Conservation (phyloP, 257 asterid species). For the Echites panduratus region DNA sequence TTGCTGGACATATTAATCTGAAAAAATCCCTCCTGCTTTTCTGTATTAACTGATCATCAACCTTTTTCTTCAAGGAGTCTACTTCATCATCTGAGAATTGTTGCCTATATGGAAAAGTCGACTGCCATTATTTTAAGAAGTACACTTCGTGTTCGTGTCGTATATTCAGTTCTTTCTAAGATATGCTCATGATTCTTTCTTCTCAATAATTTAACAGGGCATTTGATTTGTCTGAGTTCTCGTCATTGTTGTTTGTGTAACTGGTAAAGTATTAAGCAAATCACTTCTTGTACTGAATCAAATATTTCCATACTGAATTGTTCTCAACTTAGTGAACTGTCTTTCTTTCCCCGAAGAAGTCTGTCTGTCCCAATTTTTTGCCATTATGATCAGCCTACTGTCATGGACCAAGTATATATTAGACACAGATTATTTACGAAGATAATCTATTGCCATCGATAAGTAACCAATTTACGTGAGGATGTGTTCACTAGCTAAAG, state of each 20-base stretch:
- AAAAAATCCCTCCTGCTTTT: background rate
- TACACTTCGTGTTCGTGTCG: background rate
- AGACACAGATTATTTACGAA: background rate
- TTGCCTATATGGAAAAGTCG: background rate
- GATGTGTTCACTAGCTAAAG: background rate
- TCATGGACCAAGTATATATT: background rate
- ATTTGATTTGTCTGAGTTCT: background rate
- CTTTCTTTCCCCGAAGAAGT: background rate
- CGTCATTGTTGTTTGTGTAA: background rate
- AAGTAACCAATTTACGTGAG: background rate
- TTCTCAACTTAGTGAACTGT: background rate
- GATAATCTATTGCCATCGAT: background rate
- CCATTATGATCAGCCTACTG: background rate
- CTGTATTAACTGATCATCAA: background rate
- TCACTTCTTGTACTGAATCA: background rate
- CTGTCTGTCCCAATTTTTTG: background rate
- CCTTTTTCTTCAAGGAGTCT: background rate
- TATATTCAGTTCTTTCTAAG: background rate
- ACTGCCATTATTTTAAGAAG: background rate
- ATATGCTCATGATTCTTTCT: background rate
- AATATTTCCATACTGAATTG: background rate
- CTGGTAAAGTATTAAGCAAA: background rate
- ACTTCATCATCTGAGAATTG: background rate
- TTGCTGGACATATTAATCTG: background rate
- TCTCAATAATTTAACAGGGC: background rate